Evolutionary conservation across 2,329 filamentous ascomycete genomes (phyloP).

Genomic region (Trichoderma gracile): DNA sequence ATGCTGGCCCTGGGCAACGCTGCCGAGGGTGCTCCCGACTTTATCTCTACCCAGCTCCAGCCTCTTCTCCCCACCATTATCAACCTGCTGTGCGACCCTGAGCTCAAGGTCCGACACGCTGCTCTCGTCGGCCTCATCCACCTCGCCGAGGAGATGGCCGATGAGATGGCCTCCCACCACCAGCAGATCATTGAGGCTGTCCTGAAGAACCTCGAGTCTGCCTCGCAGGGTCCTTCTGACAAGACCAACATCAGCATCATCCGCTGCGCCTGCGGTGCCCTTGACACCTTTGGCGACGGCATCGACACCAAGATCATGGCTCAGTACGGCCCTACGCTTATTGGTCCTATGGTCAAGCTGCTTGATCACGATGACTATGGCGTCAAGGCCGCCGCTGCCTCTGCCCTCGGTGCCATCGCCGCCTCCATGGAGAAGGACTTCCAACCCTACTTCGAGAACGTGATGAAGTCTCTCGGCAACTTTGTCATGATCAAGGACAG

Average conservation of each 20-base stretch:
- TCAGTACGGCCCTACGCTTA: conserved; percentile 77
- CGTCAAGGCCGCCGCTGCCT: conserved; percentile 85
- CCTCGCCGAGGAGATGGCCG: conserved; percentile 88
- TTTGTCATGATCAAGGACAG: conserved; percentile 85
- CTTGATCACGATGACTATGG: conserved; percentile 83
- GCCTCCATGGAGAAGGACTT: conserved; percentile 81
- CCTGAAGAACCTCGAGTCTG: conserved; percentile 84
- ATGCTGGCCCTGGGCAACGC: conserved; percentile 91
- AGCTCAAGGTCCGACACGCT: conserved; percentile 80
- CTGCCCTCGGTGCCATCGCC: conserved; percentile 87
- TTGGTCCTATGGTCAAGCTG: conserved; percentile 80
- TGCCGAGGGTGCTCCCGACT: conserved; percentile 95
- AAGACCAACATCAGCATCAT: conserved; percentile 84
- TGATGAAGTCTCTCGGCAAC: conserved; percentile 83
- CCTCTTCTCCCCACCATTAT: conserved; percentile 84
- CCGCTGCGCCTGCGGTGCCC: conserved; percentile 83
- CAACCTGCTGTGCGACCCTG: conserved; percentile 79
- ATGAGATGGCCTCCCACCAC: conserved; percentile 85
- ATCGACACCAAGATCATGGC: conserved; percentile 76
- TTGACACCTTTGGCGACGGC: conserved; percentile 89
- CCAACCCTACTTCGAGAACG: conserved; percentile 85
- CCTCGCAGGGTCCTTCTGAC: conserved; percentile 65
- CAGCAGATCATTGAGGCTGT: conserved; percentile 79
- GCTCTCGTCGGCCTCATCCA: conserved; percentile 85
- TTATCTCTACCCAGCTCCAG: conserved; percentile 89